These are phyloP conservation scores for Eucalyptus guilfoylei DNA, from an alignment of 345 rosid genomes.

Conservation along the genomic window DNA sequence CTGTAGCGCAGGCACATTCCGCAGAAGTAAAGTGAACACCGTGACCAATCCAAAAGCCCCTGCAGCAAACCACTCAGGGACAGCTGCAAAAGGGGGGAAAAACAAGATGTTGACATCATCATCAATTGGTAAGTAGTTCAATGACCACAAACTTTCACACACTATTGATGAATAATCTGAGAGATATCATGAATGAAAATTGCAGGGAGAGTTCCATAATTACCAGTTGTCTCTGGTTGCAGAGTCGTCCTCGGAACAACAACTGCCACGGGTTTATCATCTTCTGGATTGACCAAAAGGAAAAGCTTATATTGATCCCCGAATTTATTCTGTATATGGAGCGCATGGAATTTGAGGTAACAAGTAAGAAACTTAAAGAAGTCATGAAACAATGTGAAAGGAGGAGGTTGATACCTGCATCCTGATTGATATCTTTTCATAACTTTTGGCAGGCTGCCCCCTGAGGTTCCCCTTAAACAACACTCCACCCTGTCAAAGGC, in stretches of 20 bases:
- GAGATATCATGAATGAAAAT: neutral
- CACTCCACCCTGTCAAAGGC: slow-evolving; percentile 60
- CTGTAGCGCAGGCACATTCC: slow-evolving; percentile 84
- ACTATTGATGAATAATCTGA: neutral
- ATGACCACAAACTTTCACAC: neutral
- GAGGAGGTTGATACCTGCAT: slow-evolving; percentile 35
- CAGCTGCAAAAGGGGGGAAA: slow-evolving; percentile 35
- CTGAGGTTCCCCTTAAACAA: slow-evolving; percentile 92
- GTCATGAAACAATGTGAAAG: neutral
- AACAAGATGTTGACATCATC: neutral
- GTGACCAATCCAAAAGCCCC: slow-evolving; percentile 86
- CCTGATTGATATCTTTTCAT: slow-evolving; percentile 66
- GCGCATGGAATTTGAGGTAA: neutral
- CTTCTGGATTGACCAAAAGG: slow-evolving; percentile 83
- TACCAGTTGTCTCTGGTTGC: slow-evolving; percentile 80
- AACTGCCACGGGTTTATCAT: slow-evolving; percentile 93
- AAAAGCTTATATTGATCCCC: slow-evolving; percentile 81
- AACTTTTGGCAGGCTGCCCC: slow-evolving; percentile 74
- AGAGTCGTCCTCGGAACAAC: slow-evolving; percentile 75
- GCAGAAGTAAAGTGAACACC: slow-evolving; percentile 69
- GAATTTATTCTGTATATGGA: slow-evolving; percentile 52
- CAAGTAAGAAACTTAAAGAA: neutral
- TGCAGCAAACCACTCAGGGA: slow-evolving; percentile 98
- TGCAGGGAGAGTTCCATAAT: neutral
- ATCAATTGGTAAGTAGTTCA: neutral